Evolutionary conservation across 345 rosid species (phyloP), one percentile per base, ranked within the genome.

Genomic region (Sonneratia alba): DNA sequence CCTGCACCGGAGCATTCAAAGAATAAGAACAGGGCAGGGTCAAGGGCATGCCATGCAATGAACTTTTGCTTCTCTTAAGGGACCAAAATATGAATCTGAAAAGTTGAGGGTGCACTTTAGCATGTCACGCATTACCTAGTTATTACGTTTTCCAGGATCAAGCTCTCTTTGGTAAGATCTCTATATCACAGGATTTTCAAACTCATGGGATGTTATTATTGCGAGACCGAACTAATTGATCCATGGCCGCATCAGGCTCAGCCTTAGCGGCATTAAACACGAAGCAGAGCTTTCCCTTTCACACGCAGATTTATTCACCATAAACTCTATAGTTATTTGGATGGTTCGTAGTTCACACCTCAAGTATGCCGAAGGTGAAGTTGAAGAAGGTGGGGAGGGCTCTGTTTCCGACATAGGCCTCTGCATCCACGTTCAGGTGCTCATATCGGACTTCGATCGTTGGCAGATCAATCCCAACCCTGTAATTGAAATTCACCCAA

Each of bases 351-450:
- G 32, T 27, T n/a, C 59, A 56, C 81, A 89, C 97, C 88, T 90
- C 96, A 8, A 77, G 57, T 40, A 88, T 75, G 49, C 78, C 75
- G 19, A 73, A 16, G 47, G 37, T 47, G 86, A 87, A 92, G 71
- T 84, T 90, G 68, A 88, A 5, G 16, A 90, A 63, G 14, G 92
- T 62, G 2, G 96, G 93, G 70, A 90, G 77, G 36, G 97, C 92
- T 77, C 88, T 85, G 76, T 87, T 80, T 76, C 90, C 96, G 1
- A 77, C 88, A 71, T 78, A 75, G 42, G 88, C 86, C 79, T 87
- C 88, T 66, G 87, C 96, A 66, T 87, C 83, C 21, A 81, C 63
- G 36, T 81, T 84, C n/a, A 85, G 74, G 74, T 84, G 81, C 72
- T 87, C 82, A 34, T 67, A 84, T 73, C 88, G 72, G n/a, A 87